These are phyloP conservation scores for Paxillus involutus DNA, from an alignment of 768 basidiomycete species.

Conservation along the genomic window DNA sequence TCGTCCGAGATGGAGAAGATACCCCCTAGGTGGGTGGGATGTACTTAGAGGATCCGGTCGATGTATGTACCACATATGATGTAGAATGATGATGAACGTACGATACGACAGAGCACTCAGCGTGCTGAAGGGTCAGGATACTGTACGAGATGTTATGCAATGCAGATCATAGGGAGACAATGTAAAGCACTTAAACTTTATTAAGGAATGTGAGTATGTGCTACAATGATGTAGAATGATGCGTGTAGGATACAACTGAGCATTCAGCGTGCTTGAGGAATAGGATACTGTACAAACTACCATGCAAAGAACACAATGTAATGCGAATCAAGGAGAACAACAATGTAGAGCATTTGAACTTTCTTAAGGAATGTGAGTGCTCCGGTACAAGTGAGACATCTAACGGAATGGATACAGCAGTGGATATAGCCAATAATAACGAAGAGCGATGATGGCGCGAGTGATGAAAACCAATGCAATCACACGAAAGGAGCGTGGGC, in stretches of 20 bases:
- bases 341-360: neutral
- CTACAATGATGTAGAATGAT: slow-evolving; percentile 1
- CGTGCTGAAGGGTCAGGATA: neutral
- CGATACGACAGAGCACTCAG: slow-evolving; percentile 9
- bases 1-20: slow-evolving; percentile 7
- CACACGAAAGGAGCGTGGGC: slow-evolving; percentile 15
- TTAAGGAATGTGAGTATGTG: neutral
- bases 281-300: neutral
- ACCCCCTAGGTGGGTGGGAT: neutral
- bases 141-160: no score
- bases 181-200: no score
- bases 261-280: neutral
- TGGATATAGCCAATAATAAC: slow-evolving; percentile 1
- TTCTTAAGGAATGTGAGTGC: slow-evolving; percentile 9
- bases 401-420: slow-evolving; percentile 13
- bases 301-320: neutral
- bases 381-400: neutral
- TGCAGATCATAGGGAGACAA: no score
- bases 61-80: slow-evolving; percentile 3
- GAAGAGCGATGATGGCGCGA: neutral
- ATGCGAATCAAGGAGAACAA: slow-evolving; percentile 5
- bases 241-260: slow-evolving; percentile 16
- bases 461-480: slow-evolving; percentile 1
- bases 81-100: slow-evolving; percentile 7
- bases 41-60: neutral